Conservation (phyloP, 257 asterid species). For the Echium plantagineum region DNA sequence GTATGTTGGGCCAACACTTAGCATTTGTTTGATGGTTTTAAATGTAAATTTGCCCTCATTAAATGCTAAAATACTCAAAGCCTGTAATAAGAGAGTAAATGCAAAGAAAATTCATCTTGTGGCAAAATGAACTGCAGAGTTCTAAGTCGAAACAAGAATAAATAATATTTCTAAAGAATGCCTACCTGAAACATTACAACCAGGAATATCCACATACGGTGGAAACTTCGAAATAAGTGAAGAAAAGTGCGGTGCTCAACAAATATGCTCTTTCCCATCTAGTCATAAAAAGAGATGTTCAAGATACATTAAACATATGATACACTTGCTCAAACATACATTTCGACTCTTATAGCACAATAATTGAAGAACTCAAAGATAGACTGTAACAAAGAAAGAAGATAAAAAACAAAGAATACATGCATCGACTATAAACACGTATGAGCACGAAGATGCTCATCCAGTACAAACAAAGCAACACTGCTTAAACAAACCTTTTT, state of each 20-base stretch:
- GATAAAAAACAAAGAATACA: too few relatives aligned
- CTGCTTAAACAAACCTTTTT: slow-evolving; percentile 50
- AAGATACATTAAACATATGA: neutral
- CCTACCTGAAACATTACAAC: slow-evolving; percentile 85
- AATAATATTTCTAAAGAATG: slow-evolving; percentile 4
- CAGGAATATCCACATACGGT: slow-evolving; percentile 96
- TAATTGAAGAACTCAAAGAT: too few relatives aligned
- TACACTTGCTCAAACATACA: too few relatives aligned
- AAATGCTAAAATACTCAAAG: slow-evolving; percentile 77
- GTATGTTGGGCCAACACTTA: slow-evolving; percentile 82
- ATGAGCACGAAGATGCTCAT: neutral
- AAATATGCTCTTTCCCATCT: slow-evolving; percentile 92
- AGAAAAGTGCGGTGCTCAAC: slow-evolving; percentile 97
- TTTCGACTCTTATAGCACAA: too few relatives aligned
- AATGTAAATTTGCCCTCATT: slow-evolving; percentile 49
- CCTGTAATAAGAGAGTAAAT: slow-evolving; percentile 29
- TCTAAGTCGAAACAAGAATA: slow-evolving; percentile 10
- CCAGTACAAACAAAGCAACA: slow-evolving; percentile 9
- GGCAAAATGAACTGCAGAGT: neutral
- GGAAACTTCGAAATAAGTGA: slow-evolving; percentile 91
- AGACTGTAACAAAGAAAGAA: too few relatives aligned
- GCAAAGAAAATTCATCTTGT: slow-evolving; percentile 3
- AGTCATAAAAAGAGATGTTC: slow-evolving; percentile 11
- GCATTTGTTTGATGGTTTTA: slow-evolving; percentile 54
- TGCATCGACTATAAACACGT: neutral